These are phyloP conservation scores for Phytophthora pinifolia DNA, from an alignment of 352 stramenopile genomes.

Conservation along the genomic window DNA sequence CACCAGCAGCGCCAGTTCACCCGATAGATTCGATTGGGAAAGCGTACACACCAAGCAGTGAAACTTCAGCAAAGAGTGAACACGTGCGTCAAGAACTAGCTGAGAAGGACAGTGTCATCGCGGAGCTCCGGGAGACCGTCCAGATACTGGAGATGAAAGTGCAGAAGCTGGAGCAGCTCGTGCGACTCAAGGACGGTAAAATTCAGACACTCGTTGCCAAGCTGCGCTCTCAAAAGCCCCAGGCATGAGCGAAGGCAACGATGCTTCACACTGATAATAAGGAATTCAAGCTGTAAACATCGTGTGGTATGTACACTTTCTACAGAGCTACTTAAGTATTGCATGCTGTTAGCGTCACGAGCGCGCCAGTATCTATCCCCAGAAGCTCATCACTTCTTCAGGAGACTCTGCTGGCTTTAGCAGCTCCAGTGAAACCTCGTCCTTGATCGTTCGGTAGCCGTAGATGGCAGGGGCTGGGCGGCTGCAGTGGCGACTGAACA, in stretches of 20 bases:
- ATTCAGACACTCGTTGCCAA: conserved; percentile 91
- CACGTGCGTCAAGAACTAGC: conserved; percentile 38
- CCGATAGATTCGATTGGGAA: conserved; percentile 31
- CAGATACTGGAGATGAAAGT: conserved; percentile 95
- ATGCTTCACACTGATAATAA: neutral
- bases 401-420: conserved; percentile 76
- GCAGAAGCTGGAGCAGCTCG: conserved; percentile 94
- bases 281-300: conserved; percentile 14
- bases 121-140: conserved; percentile 87
- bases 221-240: conserved; percentile 70
- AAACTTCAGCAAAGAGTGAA: conserved; percentile 21
- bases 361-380: conserved; percentile 40
- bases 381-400: conserved; percentile 80
- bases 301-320: conserved; percentile 15
- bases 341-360: neutral
- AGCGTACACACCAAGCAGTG: conserved; percentile 21
- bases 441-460: conserved; percentile 54
- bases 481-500: conserved; percentile 90
- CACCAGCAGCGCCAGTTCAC: conserved; percentile 17
- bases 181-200: conserved; percentile 94
- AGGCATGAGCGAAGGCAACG: conserved; percentile 19
- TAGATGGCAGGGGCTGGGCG: conserved; percentile 80
- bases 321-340: conserved; percentile 2
- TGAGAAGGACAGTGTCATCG: conserved; percentile 83
- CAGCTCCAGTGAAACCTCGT: conserved; percentile 60